Base-by-base conservation (phyloP, 768 basidiomycete genomes). In the Lentinula detonsa region DNA sequence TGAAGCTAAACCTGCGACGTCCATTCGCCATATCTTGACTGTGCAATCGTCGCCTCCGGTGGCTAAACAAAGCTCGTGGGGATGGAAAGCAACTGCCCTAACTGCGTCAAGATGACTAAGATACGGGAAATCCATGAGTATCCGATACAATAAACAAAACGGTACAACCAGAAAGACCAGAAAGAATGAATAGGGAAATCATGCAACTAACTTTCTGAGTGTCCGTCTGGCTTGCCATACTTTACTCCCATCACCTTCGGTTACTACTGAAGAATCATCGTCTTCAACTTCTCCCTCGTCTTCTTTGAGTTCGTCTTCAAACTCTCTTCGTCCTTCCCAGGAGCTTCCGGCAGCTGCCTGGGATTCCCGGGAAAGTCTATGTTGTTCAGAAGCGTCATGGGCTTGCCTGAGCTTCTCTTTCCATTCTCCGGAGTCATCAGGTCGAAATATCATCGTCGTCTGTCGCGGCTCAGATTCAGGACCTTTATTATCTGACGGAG, bases 1-100 rank as follows among this genome's bases (percentile, higher is more conserved):
- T 46, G 89, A 88, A 34, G 91, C 81, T 62, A 95, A 76, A 65
- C 84, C 80, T 43, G 85, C 76, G 15, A 89, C 82, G 65, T 96
- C 92, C 76, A 93, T 83, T 60, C 92, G 83, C 97, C 97, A 99
- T 57, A 98, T 84, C 73, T 99, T 99, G 59, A 98, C 87, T 6
- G 93, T 95, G 70, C 85, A 91, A 70, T 99, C 97, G 70, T 98
- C 96, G 33, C 95, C 93, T 23, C 90, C 97, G 50, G 90, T 93
- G n/a, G 91, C 95, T 58, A 98, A 76, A 67, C 88, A 88, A 48
- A 93, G 74, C 65, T 93, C 91, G 39, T 78, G 88, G 1, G 91
- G 91, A 69, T 94, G 92, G 81, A 97, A 96, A 0, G 91, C 87
- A 23, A 98, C 77, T 6, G 92, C 88, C 57, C 95, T 86, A 43